Base-by-base conservation (phyloP, 371 early-diverging fungal genomes). In the Lichtheimia hyalospora region DNA sequence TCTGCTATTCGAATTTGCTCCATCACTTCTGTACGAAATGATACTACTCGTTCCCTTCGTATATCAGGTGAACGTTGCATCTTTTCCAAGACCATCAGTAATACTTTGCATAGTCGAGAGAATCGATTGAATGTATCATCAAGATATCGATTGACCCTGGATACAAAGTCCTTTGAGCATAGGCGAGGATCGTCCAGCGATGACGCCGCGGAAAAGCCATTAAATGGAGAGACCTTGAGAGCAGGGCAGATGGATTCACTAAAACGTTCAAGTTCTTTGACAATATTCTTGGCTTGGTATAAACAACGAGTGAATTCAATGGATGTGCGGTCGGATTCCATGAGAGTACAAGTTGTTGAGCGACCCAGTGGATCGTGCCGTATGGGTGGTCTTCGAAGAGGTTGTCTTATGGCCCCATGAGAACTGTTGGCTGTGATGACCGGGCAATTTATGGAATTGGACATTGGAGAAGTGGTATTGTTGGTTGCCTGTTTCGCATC, bases 261-360 rank as follows among this genome's bases (percentile, higher is more conserved):
- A 46, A 78, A 78, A 0, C 62, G 44, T 44, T 66, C 60, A 1
- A 78, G 52, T 15, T 75, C 73, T 50, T 73, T 67, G 21, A 78
- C 79, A 23, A 78, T 73, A 12, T 67, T 53, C 52, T 78, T 78
- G n/a, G 74, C 70, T 62, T 78, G 79, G 39, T 78, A 69, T 24
- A 78, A 54, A 48, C 79, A 78, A 2, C 79, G 75, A 49, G 70
- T 72, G 20, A 78, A 75, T 24, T 78, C 79, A 3, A 77, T 62
- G 54, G 73, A 71, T 0, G 60, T 57, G 42, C 64, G 65, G 54
- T 74, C 77, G 3, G 28, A 60, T 10, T 34, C 34, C 2, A 57
- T 48, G 5, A 63, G 51, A 0, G 15, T 25, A 16, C 7, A 34
- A 8, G 34, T 24, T 12, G 53, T 43, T 2, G 63, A 63, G 24